Conservation (phyloP, 2,329 filamentous ascomycete genomes). For the Fusarium burgessii region DNA sequence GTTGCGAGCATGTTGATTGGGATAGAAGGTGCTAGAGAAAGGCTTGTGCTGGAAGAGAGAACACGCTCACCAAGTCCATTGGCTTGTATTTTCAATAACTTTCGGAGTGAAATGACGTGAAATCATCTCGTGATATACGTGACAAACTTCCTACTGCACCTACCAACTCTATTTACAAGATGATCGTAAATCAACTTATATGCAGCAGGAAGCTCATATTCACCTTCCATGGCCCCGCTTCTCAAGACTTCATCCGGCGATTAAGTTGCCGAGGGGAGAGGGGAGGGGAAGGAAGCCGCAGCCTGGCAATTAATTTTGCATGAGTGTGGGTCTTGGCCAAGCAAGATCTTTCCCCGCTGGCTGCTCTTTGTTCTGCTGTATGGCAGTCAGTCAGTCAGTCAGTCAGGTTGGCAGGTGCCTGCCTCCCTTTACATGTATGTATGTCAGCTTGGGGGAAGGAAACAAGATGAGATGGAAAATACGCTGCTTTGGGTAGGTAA, state of each 20-base stretch:
- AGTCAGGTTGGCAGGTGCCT: not conserved
- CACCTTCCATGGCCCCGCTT: not conserved
- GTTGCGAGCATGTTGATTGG: not conserved
- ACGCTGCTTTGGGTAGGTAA: not conserved
- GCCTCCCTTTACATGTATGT: not conserved
- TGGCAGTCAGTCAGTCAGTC: not conserved
- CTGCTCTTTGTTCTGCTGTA: not conserved
- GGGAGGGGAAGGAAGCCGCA: slow-evolving; percentile 9
- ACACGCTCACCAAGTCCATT: not conserved
- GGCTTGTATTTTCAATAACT: not conserved
- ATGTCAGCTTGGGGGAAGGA: not conserved
- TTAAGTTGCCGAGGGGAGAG: not conserved
- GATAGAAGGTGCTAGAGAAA: not conserved
- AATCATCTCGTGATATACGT: not conserved
- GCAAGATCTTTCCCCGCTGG: slow-evolving; percentile 16
- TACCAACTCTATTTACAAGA: not conserved
- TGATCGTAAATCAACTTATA: not conserved
- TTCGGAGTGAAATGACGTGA: not conserved
- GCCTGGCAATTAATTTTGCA: slow-evolving; percentile 30
- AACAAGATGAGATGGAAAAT: not conserved
- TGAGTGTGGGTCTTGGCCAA: slow-evolving; percentile 5
- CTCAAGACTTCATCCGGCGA: not conserved
- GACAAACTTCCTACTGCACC: not conserved
- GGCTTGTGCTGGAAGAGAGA: not conserved
- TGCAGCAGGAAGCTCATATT: not conserved